These are phyloP conservation scores for Tieghemiomyces parasiticus DNA, from an alignment of 192 early-diverging fungal genomes.

Conservation along the genomic window DNA sequence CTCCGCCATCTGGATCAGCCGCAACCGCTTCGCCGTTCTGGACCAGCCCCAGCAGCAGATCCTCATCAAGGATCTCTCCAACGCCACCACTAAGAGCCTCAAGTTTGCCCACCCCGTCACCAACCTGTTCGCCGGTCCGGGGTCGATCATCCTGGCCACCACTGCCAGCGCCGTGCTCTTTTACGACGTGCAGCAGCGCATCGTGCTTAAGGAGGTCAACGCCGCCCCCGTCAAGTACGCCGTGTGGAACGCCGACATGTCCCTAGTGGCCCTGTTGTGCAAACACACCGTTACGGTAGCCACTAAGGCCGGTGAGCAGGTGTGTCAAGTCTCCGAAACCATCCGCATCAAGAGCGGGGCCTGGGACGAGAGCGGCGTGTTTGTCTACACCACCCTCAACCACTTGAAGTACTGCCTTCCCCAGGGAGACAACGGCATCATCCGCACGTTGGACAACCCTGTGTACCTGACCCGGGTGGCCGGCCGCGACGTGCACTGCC, in stretches of 20 bases:
- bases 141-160: slow-evolving; percentile 61
- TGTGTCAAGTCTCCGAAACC: slow-evolving; percentile 85
- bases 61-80: slow-evolving; percentile 72
- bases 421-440: slow-evolving; percentile 92
- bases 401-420: slow-evolving; percentile 96
- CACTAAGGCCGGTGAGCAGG: slow-evolving; percentile 75
- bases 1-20: slow-evolving; percentile 83
- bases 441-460: slow-evolving; percentile 91
- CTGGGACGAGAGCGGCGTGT: slow-evolving; percentile 85
- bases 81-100: slow-evolving; percentile 81
- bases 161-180: slow-evolving; percentile 79
- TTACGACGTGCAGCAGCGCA: slow-evolving; percentile 79
- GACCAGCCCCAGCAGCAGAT: slow-evolving; percentile 75
- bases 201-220: slow-evolving; percentile 57
- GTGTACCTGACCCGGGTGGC: slow-evolving; percentile 80
- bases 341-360: slow-evolving; percentile 96
- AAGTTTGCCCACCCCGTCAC: slow-evolving; percentile 59
- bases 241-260: slow-evolving; percentile 83
- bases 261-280: slow-evolving; percentile 76
- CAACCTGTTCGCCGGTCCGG: slow-evolving; percentile 82
- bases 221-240: slow-evolving; percentile 86
- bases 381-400: slow-evolving; percentile 94
- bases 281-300: slow-evolving; percentile 94
- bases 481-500: slow-evolving; percentile 68
- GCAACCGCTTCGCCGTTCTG: slow-evolving; percentile 94